A percentile compares a stretch with the other conserved stretches of the same genome.
These are phyloP conservation scores for Durusdinium trenchii DNA, from an alignment of 73 alveolate species.

Conservation along the genomic window DNA sequence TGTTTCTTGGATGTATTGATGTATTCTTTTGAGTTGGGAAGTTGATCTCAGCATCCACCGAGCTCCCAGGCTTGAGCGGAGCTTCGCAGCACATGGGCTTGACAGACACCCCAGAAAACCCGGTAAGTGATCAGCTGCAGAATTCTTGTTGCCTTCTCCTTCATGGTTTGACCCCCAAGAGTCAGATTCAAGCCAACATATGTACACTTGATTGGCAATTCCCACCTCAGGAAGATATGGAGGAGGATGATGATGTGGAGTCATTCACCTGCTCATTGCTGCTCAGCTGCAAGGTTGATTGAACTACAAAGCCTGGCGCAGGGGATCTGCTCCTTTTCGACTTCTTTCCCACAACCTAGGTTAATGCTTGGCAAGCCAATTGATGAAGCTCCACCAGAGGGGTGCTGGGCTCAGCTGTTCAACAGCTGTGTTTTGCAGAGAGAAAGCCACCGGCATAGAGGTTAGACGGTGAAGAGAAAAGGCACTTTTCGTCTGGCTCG, in stretches of 20 bases:
- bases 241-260: conserved; percentile 74
- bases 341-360: not conserved
- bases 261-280: conserved; percentile 74
- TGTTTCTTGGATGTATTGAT: not conserved
- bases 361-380: conserved; percentile 41
- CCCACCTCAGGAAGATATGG: conserved; percentile 2
- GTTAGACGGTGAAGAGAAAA: not conserved
- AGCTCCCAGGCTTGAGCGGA: too few species aligned
- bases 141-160: not conserved
- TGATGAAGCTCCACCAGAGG: conserved; percentile 41
- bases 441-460: not conserved
- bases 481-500: not conserved
- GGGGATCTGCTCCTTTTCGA: not conserved
- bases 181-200: not conserved
- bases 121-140: not conserved
- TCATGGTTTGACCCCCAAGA: not conserved
- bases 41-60: too few species aligned
- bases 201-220: not conserved
- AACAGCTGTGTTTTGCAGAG: not conserved
- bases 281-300: not conserved
- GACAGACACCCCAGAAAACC: not conserved
- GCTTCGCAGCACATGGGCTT: not conserved
- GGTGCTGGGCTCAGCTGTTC: not conserved
- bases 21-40: too few species aligned
- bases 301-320: not conserved